Evolutionary conservation across 495 filamentous ascomycete species (phyloP).

Genomic region (Aspergillus haitiensis): DNA sequence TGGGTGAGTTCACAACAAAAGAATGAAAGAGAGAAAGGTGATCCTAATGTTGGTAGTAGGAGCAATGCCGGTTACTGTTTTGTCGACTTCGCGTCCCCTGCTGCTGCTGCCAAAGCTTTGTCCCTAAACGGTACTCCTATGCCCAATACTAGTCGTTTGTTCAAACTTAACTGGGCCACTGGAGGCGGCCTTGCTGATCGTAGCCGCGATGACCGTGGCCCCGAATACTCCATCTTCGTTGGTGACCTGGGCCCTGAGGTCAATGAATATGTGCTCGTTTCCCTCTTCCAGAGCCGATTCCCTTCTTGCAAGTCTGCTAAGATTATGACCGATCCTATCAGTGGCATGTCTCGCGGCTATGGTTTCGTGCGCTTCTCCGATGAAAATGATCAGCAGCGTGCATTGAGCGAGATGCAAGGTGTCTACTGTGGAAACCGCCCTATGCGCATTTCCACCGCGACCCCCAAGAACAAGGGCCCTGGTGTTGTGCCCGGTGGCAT

Average conservation of each 20-base stretch:
- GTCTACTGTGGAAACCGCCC: slow-evolving; percentile 99
- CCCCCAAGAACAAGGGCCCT: slow-evolving; percentile 89
- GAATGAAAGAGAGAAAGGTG: slow-evolving; percentile 16
- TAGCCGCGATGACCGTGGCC: slow-evolving; percentile 90
- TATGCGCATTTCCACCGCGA: slow-evolving; percentile 98
- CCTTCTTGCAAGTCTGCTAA: slow-evolving; percentile 98
- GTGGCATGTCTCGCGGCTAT: slow-evolving; percentile 95
- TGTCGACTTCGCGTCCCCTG: slow-evolving; percentile 83
- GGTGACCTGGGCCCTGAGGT: slow-evolving; percentile 97
- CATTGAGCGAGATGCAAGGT: slow-evolving; percentile 96
- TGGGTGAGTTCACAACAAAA: slow-evolving; percentile 65
- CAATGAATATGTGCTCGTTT: slow-evolving; percentile 96
- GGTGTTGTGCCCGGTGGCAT: slow-evolving; percentile 60
- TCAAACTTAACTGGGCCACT: slow-evolving; percentile 99
- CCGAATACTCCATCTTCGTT: slow-evolving; percentile 96
- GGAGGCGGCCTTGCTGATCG: slow-evolving; percentile 94
- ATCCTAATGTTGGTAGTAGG: slow-evolving; percentile 56
- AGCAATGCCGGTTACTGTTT: slow-evolving; percentile 99
- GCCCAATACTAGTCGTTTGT: slow-evolving; percentile 89
- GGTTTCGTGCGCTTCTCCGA: slow-evolving; percentile 97
- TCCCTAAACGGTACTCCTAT: slow-evolving; percentile 85
- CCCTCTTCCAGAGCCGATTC: slow-evolving; percentile 94
- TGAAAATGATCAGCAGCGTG: slow-evolving; percentile 91
- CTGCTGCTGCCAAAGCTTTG: slow-evolving; percentile 87
- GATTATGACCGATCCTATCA: slow-evolving; percentile 99